Conservation (phyloP, 306 rosid species). For the Macrotyloma uniflorum region DNA sequence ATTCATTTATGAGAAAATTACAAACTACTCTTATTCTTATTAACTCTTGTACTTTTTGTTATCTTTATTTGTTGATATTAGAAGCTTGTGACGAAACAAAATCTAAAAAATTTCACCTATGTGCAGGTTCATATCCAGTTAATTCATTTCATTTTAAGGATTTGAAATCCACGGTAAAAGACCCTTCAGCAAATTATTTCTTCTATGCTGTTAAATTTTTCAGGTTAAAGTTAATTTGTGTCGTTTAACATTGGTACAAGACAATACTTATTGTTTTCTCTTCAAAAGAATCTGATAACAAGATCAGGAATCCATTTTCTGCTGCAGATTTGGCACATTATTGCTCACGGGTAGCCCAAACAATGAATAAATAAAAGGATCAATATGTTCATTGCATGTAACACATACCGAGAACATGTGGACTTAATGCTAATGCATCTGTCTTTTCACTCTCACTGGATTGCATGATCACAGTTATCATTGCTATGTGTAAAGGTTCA, state of each 20-base stretch:
- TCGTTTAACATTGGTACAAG: background rate
- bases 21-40: background rate
- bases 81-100: too few species aligned
- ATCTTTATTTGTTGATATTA: background rate
- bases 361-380: background rate
- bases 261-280: background rate
- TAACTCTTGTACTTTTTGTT: background rate
- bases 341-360: background rate
- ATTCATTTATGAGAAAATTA: background rate
- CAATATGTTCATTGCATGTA: background rate
- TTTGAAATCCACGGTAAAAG: background rate
- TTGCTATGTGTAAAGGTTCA: slow-evolving; percentile 8
- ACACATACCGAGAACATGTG: background rate
- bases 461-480: background rate
- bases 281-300: background rate
- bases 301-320: background rate
- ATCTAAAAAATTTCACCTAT: too few species aligned
- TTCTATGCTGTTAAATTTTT: background rate
- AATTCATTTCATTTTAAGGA: background rate
- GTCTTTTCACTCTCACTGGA: slow-evolving; percentile 12
- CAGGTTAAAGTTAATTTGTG: background rate
- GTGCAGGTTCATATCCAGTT: too few species aligned
- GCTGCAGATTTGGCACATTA: background rate
- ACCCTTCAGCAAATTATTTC: background rate
- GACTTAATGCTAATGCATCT: background rate